A percentile compares a stretch with the other conserved stretches of the same genome.
Evolutionary conservation across 352 stramenopile genomes (phyloP).

Genomic region (Peronospora farinosa): DNA sequence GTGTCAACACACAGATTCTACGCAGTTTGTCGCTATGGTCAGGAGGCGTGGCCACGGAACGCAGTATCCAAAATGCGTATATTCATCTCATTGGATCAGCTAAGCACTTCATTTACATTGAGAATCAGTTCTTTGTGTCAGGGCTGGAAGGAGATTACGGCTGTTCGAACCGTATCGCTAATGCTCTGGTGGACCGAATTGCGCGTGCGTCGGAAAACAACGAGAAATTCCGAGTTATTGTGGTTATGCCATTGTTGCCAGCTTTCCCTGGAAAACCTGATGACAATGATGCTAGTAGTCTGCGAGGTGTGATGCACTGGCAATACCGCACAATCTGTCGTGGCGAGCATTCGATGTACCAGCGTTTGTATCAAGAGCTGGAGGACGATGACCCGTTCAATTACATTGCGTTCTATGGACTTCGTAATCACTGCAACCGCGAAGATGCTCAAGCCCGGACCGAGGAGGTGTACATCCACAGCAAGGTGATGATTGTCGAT

Average conservation of each 20-base stretch:
- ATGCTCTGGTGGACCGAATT: constrained; percentile 74
- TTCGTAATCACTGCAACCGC: constrained; percentile 52
- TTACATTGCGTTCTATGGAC: constrained; percentile 83
- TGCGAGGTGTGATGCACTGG: constrained; percentile 84
- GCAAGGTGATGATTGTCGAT: constrained; percentile 88
- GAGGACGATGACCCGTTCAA: constrained; percentile 78
- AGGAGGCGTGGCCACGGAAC: constrained; percentile 67
- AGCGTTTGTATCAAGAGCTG: constrained; percentile 68
- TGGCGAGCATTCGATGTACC: constrained; percentile 76
- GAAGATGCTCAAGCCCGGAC: constrained; percentile 43
- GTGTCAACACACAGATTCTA: constrained; percentile 59
- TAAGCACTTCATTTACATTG: constrained; percentile 90
- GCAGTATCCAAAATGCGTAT: constrained; percentile 88
- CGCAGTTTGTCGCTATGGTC: constrained; percentile 81
- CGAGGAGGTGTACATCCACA: constrained; percentile 86
- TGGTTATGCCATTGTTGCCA: constrained; percentile 79
- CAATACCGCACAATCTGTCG: constrained; percentile 84
- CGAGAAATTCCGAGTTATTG: constrained; percentile 81
- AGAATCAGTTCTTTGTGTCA: constrained; percentile 89
- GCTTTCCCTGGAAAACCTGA: constrained; percentile 74
- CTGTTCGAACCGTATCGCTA: constrained; percentile 78
- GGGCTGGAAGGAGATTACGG: constrained; percentile 75
- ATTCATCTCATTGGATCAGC: constrained; percentile 81
- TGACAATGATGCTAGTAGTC: constrained; percentile 74
- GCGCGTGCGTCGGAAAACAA: constrained; percentile 66